These are phyloP conservation scores for Zalaria sp. DNA, from an alignment of 2,329 filamentous ascomycete species.

Conservation along the genomic window DNA sequence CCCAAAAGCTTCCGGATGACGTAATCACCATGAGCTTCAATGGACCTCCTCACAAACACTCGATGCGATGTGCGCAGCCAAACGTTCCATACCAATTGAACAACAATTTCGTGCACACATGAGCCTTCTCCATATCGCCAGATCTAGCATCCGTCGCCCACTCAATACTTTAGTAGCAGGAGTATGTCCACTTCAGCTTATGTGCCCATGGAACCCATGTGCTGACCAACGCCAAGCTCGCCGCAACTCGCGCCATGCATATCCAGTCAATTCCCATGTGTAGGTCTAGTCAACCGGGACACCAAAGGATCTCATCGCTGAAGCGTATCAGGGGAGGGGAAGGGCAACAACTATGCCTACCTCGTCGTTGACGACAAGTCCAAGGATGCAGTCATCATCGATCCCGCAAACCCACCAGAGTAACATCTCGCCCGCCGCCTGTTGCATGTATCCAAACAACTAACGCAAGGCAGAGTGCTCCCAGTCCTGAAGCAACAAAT, in stretches of 20 bases:
- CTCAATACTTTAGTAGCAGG: background rate
- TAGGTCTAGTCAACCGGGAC: slow-evolving; percentile 27
- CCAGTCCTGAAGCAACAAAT: slow-evolving; percentile 61
- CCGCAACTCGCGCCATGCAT: slow-evolving; percentile 47
- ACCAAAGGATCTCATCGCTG: no score
- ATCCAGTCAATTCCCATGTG: slow-evolving; percentile 83
- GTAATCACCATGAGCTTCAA: no score
- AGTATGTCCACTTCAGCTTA: background rate
- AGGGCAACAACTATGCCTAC: slow-evolving; percentile 73
- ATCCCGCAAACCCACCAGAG: slow-evolving; percentile 69
- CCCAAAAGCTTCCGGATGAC: no score
- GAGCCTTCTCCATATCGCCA: no score
- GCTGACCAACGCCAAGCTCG: slow-evolving; percentile 4
- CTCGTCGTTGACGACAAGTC: slow-evolving; percentile 36
- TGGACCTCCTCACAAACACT: no score
- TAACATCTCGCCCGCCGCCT: slow-evolving; percentile 25
- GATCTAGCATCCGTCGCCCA: no score
- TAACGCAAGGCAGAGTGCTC: slow-evolving; percentile 33
- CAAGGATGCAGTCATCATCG: slow-evolving; percentile 48
- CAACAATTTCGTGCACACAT: no score
- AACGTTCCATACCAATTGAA: no score
- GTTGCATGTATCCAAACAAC: background rate
- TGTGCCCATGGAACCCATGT: background rate
- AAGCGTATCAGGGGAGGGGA: slow-evolving; percentile 50
- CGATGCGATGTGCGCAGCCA: no score